Percentiles rank a stretch among this genome's conserved stretches.
These are phyloP conservation scores for Rhododendron mucronatum DNA, from an alignment of 148 eudicot genomes.

Conservation along the genomic window DNA sequence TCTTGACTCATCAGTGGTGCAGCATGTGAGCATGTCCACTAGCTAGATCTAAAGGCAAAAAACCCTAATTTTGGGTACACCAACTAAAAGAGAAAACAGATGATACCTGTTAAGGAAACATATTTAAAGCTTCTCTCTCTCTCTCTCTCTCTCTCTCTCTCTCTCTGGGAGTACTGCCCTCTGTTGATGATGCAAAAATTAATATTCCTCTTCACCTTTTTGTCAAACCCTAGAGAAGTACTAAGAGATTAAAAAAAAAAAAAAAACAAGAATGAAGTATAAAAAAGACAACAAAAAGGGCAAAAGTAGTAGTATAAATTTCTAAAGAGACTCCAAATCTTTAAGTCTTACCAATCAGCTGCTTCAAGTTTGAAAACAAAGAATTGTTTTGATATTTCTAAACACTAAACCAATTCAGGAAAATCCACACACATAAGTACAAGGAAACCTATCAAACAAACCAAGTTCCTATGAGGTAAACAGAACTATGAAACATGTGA, in stretches of 20 bases:
- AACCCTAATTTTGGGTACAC: conserved; percentile 17
- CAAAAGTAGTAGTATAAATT: conserved; percentile 4
- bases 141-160: conserved; percentile 1
- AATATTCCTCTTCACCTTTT: background rate
- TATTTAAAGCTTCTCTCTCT: background rate
- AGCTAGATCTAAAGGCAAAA: conserved; percentile 10
- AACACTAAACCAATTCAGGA: conserved; percentile 22
- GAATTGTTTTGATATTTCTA: conserved; percentile 16
- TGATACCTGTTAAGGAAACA: background rate
- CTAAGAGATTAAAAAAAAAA: background rate
- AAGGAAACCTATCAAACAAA: conserved; percentile 16
- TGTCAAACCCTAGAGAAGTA: conserved; percentile 4
- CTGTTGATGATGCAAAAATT: background rate
- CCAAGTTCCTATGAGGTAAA: background rate
- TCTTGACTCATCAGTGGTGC: background rate
- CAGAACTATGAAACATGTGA: background rate
- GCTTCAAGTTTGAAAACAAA: conserved; percentile 17
- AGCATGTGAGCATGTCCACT: background rate
- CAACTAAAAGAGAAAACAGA: conserved; percentile 1
- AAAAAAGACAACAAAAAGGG: conserved; percentile 8
- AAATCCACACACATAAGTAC: conserved; percentile 22
- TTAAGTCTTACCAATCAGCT: conserved; percentile 1
- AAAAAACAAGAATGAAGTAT: conserved; percentile 1
- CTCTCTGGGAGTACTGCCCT: background rate
- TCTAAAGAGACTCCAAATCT: conserved; percentile 2